Percentiles rank a stretch among this genome's conserved stretches.
phyloP scores from a whole-genome alignment of 306 rosid genomes.

The Ochetophila trinervis region DNA sequence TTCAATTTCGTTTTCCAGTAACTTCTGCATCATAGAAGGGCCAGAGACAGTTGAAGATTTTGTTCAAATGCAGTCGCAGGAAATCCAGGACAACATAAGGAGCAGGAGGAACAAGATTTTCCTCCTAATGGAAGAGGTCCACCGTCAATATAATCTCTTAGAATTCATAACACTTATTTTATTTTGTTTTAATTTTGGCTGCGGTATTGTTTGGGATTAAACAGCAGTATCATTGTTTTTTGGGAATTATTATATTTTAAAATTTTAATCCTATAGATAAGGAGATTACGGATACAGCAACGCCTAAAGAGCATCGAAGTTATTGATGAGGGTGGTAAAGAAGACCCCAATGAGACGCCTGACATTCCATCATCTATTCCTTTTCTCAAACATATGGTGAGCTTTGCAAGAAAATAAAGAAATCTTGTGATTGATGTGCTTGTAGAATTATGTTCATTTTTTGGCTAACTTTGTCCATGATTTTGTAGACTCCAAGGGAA shows the following conservation, averaged over 20 bases:
- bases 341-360: slow-evolving; percentile 79
- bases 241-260: background rate
- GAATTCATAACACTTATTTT: background rate
- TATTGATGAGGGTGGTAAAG: slow-evolving; percentile 38
- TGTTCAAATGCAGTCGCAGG: slow-evolving; percentile 86
- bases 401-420: slow-evolving; percentile 9
- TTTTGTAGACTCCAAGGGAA: slow-evolving; percentile 73
- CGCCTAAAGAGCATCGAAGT: slow-evolving; percentile 47
- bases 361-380: slow-evolving; percentile 94
- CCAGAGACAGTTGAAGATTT: slow-evolving; percentile 96
- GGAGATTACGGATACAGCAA: slow-evolving; percentile 89
- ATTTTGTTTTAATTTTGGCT: background rate
- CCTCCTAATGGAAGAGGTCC: slow-evolving; percentile 94
- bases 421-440: slow-evolving; percentile 8
- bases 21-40: slow-evolving; percentile 93
- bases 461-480: slow-evolving; percentile 13
- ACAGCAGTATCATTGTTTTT: too few species aligned
- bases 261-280: slow-evolving; percentile 46
- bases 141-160: background rate
- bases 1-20: slow-evolving; percentile 33
- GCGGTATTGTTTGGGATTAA: too few species aligned
- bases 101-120: slow-evolving; percentile 88
- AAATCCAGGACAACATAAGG: slow-evolving; percentile 78
- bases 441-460: slow-evolving; percentile 9
- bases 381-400: slow-evolving; percentile 75